Evolutionary conservation across 2,329 filamentous ascomycete species (phyloP), one percentile per base, ranked within the genome.

Genomic region (Colletotrichum sp.): DNA sequence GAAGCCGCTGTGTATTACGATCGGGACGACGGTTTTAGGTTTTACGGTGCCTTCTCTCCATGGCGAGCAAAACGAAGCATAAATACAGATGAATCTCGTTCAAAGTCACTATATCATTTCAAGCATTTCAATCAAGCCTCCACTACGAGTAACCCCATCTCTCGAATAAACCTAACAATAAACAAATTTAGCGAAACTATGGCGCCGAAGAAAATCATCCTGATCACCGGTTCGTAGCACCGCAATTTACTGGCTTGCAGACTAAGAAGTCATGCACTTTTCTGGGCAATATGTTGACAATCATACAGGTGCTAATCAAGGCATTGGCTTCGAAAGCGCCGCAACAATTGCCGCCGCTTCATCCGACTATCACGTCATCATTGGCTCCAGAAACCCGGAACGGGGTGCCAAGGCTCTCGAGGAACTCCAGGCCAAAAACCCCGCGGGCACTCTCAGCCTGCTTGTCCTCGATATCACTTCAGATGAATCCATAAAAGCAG

Each of bases 401-500:
- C 87, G 86, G 76, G 86, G 85, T 64, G 67, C 82, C n/a, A 79
- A 78, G 62, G 85, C 83, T 5, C 70, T 85, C 15, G 60, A 62
- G 27, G 78, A 78, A 13, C 74, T 81, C 25, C 76, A 78, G 39
- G 86, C 27, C 85, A 86, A 82, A 6, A 87, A 92, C 79, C 83
- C 84, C 52, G 85, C 86, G 30, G 91, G 91, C 10, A 80, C 88
- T 58, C 92, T 93, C 80, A 91, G 92, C 65, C 87, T 86, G 1
- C 81, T 89, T 8, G 86, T 89, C 4, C 89, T 90, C 71, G 92
- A 94, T 79, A 87, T 94, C 0, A 90, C 89, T 18, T 88, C 89
- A 74, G 91, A 92, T 79, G 84, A 87, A 2, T 89, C 92, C 22
- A 89, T 94, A 67, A 82, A 87, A 34, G 85, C 86, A 2, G 85